Evolutionary conservation across 164 flowering plant genomes (phyloP).

Genomic region (Cinnamomum chago): DNA sequence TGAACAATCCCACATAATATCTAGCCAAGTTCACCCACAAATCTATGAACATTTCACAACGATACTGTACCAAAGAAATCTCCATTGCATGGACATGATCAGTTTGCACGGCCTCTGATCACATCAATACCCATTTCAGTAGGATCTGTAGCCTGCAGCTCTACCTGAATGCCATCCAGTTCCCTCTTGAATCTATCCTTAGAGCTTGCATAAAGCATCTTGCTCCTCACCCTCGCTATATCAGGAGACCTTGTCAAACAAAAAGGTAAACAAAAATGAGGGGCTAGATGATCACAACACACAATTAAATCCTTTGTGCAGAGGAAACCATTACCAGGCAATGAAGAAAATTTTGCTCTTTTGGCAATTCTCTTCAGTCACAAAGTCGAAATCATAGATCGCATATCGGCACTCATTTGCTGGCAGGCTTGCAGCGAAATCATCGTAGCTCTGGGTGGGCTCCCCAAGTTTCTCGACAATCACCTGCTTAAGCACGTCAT

Average conservation of each 20-base stretch:
- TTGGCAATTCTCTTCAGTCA: constrained; percentile 51
- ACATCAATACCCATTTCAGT: constrained; percentile 56
- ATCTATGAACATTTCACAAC: constrained; percentile 40
- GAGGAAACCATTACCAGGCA: constrained; percentile 39
- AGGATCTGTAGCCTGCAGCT: constrained; percentile 56
- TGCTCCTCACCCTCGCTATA: constrained; percentile 49
- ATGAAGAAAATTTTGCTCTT: constrained; percentile 73
- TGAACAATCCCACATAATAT: constrained; percentile 22
- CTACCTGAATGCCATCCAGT: constrained; percentile 58
- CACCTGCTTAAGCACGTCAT: constrained; percentile 70
- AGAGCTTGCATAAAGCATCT: constrained; percentile 59
- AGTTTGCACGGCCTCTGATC: constrained; percentile 45
- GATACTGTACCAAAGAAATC: constrained; percentile 16
- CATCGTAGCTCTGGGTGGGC: constrained; percentile 50
- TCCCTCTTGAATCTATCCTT: constrained; percentile 60
- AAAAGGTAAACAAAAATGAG: not conserved
- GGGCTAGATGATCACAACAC: not conserved
- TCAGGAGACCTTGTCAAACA: constrained; percentile 44
- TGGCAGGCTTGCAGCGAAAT: constrained; percentile 57
- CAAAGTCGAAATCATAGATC: constrained; percentile 61
- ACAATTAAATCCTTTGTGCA: not conserved
- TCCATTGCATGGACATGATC: constrained; percentile 18
- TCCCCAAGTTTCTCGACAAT: constrained; percentile 65
- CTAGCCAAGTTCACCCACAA: constrained; percentile 39
- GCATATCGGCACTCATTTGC: constrained; percentile 61